phyloP scores from a whole-genome alignment of 495 filamentous ascomycete genomes.

The Aspergillus funiculosus region DNA sequence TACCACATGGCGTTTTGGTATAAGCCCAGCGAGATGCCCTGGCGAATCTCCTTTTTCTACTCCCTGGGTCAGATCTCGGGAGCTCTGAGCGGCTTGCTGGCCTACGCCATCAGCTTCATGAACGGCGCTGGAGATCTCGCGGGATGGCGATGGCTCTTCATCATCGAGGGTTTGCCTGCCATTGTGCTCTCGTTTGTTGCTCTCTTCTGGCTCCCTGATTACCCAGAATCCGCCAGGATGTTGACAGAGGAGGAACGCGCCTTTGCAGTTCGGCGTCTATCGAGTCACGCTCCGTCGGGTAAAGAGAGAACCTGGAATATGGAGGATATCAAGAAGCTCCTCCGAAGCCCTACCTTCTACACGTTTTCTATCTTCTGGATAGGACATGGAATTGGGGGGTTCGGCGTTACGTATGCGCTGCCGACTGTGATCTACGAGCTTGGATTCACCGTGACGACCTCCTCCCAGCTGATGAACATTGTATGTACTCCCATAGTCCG shows the following conservation, averaged over 20 bases:
- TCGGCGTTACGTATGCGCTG: conserved; percentile 35
- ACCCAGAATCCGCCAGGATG: conserved; percentile 36
- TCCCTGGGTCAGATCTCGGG: conserved; percentile 32
- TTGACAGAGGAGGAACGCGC: conserved; percentile 33
- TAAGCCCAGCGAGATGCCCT: conserved; percentile 32
- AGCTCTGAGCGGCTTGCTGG: conserved; percentile 36
- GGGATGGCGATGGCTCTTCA: conserved; percentile 44
- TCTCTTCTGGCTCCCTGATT: conserved; percentile 37
- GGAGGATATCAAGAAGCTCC: conserved; percentile 21
- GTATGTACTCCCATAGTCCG: too few species aligned
- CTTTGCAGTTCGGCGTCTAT: conserved; percentile 24
- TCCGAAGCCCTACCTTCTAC: conserved; percentile 32
- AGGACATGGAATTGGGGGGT: conserved; percentile 41
- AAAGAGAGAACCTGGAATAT: conserved; percentile 28
- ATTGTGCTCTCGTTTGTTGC: conserved; percentile 32
- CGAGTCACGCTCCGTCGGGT: conserved; percentile 17
- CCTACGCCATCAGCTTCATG: conserved; percentile 39
- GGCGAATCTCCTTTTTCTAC: conserved; percentile 35
- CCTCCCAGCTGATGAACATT: conserved; percentile 41
- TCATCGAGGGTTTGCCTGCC: conserved; percentile 42
- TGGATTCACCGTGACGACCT: conserved; percentile 34
- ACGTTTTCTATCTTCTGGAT: conserved; percentile 36
- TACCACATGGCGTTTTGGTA: conserved; percentile 43
- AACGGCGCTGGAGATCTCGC: conserved; percentile 28
- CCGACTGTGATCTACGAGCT: conserved; percentile 43